Evolutionary conservation across 805 yeast genomes (phyloP).

Genomic region (Pichia paraexigua): DNA sequence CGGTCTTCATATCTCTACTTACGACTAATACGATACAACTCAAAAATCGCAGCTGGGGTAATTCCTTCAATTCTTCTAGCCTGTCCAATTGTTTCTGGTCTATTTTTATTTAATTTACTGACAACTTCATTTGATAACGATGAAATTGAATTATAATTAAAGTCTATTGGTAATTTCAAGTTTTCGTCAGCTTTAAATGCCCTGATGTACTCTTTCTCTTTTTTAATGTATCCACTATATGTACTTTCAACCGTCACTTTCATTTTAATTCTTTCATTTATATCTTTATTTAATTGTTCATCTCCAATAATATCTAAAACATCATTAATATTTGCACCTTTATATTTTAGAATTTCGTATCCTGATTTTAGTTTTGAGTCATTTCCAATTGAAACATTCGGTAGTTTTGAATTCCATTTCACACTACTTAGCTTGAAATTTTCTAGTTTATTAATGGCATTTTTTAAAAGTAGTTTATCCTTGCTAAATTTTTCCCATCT

Average conservation of each 20-base stretch:
- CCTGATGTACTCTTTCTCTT: slow-evolving; percentile 61
- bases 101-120: slow-evolving; percentile 56
- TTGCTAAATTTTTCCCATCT: slow-evolving; percentile 43
- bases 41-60: slow-evolving; percentile 87
- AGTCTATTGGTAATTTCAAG: slow-evolving; percentile 58
- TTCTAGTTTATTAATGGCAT: slow-evolving; percentile 39
- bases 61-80: slow-evolving; percentile 93
- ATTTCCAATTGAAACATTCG: slow-evolving; percentile 41
- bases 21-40: slow-evolving; percentile 52
- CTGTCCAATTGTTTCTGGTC: slow-evolving; percentile 89
- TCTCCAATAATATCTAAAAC: slow-evolving; percentile 32
- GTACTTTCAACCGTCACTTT: slow-evolving; percentile 73
- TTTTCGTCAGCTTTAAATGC: slow-evolving; percentile 83
- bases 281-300: slow-evolving; percentile 14
- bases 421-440: slow-evolving; percentile 41
- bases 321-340: slow-evolving; percentile 29
- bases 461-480: slow-evolving; percentile 39
- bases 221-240: slow-evolving; percentile 70
- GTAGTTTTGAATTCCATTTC: slow-evolving; percentile 53
- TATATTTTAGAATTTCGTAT: slow-evolving; percentile 61
- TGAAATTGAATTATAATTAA: slow-evolving; percentile 50
- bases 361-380: slow-evolving; percentile 52
- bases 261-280: slow-evolving; percentile 41
- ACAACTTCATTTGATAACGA: slow-evolving; percentile 75
- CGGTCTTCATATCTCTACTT: slow-evolving; percentile 11